Conservation (phyloP, 1,284 basidiomycete genomes). For the Ustilago bromivora region DNA sequence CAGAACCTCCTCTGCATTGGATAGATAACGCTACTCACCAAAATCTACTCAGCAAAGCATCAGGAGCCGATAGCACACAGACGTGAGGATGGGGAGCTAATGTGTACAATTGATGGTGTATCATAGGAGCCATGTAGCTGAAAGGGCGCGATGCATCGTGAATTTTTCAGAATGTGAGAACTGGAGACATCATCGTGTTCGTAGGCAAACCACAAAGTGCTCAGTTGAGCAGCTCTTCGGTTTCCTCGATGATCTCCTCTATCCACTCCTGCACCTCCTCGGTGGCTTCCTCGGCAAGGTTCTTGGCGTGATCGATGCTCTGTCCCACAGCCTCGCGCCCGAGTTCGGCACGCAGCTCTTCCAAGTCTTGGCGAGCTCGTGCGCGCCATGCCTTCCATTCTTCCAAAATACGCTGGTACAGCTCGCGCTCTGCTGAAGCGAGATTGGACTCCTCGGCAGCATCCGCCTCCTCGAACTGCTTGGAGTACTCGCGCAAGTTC, state of each 20-base stretch:
- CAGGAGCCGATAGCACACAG: neutral
- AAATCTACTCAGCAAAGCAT: neutral
- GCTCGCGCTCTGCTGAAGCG: conserved; percentile 90
- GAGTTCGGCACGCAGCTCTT: conserved; percentile 49
- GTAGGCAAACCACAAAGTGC: neutral
- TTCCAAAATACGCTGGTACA: conserved; percentile 89
- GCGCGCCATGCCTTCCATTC: conserved; percentile 97
- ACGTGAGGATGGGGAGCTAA: neutral
- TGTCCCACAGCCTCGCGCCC: conserved; percentile 49
- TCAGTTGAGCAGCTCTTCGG: conserved; percentile 61
- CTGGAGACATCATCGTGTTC: neutral
- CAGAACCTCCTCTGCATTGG: neutral
- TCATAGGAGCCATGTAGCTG: neutral
- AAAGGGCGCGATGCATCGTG: neutral
- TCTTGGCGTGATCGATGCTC: conserved; percentile 54
- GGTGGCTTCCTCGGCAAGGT: conserved; percentile 63
- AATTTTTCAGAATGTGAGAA: neutral
- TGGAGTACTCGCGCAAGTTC: conserved; percentile 91
- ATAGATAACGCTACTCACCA: neutral
- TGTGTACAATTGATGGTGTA: conserved; percentile 19
- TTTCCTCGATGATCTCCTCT: conserved; percentile 70
- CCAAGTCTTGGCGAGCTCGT: conserved; percentile 57
- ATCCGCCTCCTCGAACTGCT: conserved; percentile 95
- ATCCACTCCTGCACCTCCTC: conserved; percentile 70
- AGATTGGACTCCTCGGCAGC: conserved; percentile 93